Conservation (phyloP, 2,329 filamentous ascomycete species). For the Polytolypa hystricis region DNA sequence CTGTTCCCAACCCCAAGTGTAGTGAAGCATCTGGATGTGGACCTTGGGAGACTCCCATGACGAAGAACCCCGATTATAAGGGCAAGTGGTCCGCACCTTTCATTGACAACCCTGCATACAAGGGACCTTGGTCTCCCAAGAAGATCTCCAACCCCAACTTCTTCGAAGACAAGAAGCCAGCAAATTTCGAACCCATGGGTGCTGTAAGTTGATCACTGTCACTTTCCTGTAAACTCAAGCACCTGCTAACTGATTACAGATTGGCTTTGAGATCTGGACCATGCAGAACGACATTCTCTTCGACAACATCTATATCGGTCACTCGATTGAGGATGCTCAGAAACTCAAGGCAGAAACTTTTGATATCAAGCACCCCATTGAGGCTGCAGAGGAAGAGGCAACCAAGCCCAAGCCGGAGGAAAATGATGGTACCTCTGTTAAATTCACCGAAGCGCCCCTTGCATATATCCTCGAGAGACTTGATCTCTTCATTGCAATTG, state of each 20-base stretch:
- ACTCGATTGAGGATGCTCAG: slow-evolving; percentile 86
- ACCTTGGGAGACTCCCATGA: slow-evolving; percentile 82
- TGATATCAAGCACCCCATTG: slow-evolving; percentile 72
- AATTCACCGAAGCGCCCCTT: slow-evolving; percentile 85
- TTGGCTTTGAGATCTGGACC: slow-evolving; percentile 99
- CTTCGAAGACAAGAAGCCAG: slow-evolving; percentile 92
- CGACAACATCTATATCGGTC: slow-evolving; percentile 99
- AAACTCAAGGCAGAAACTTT: slow-evolving; percentile 84
- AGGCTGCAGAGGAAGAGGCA: slow-evolving; percentile 69
- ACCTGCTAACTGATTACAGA: slow-evolving; percentile 38
- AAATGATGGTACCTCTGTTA: slow-evolving; percentile 56
- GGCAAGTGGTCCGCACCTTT: slow-evolving; percentile 91
- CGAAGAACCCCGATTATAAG: slow-evolving; percentile 94
- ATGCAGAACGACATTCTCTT: slow-evolving; percentile 99
- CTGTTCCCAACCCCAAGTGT: slow-evolving; percentile 91
- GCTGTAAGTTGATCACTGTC: slow-evolving; percentile 54
- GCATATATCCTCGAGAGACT: slow-evolving; percentile 84
- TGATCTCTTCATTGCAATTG: slow-evolving; percentile 78
- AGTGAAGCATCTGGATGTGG: slow-evolving; percentile 87
- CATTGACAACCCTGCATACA: slow-evolving; percentile 97
- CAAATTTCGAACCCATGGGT: slow-evolving; percentile 97
- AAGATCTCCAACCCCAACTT: slow-evolving; percentile 96
- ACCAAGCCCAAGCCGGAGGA: slow-evolving; percentile 63
- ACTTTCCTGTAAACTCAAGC: slow-evolving; percentile 6
- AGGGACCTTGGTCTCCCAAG: slow-evolving; percentile 84